Evolutionary conservation across 1,139 yeast genomes (phyloP).

Genomic region (Geotrichum australiense): DNA sequence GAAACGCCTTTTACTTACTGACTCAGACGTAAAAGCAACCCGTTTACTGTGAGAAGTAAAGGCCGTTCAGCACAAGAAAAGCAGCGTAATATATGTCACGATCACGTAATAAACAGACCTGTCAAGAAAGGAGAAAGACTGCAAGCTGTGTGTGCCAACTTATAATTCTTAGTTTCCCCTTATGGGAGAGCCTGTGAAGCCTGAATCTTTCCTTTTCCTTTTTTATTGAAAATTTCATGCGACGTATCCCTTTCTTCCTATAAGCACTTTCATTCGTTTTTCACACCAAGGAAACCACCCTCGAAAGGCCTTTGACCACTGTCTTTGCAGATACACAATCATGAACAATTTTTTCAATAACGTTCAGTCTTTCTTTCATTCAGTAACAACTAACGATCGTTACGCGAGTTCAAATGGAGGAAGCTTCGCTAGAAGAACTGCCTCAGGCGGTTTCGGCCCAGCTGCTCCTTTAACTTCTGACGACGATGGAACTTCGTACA

Average conservation of each 20-base stretch:
- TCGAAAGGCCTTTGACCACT: neutral
- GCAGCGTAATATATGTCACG: too few species aligned
- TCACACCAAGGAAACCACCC: neutral
- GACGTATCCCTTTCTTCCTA: slow-evolving; percentile 3
- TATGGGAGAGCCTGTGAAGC: too few species aligned
- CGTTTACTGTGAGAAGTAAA: too few species aligned
- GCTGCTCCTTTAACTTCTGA: slow-evolving; percentile 18
- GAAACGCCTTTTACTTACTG: too few species aligned
- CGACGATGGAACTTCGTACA: slow-evolving; percentile 11
- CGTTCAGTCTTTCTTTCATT: slow-evolving; percentile 47
- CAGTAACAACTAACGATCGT: slow-evolving; percentile 58
- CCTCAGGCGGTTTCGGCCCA: slow-evolving; percentile 19
- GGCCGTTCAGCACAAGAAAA: too few species aligned
- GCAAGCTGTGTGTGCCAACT: too few species aligned
- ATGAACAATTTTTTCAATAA: slow-evolving; percentile 33
- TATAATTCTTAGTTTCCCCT: too few species aligned
- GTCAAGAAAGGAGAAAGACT: too few species aligned
- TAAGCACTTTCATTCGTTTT: slow-evolving; percentile 3
- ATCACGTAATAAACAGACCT: too few species aligned
- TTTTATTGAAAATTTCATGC: slow-evolving; percentile 5
- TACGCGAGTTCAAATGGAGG: slow-evolving; percentile 38
- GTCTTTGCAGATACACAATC: neutral
- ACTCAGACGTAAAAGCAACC: too few species aligned
- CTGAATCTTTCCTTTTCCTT: neutral
- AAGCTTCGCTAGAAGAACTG: slow-evolving; percentile 14